Evolutionary conservation across 2,329 filamentous ascomycete genomes (phyloP).

Genomic region (Fusarium metavorans): DNA sequence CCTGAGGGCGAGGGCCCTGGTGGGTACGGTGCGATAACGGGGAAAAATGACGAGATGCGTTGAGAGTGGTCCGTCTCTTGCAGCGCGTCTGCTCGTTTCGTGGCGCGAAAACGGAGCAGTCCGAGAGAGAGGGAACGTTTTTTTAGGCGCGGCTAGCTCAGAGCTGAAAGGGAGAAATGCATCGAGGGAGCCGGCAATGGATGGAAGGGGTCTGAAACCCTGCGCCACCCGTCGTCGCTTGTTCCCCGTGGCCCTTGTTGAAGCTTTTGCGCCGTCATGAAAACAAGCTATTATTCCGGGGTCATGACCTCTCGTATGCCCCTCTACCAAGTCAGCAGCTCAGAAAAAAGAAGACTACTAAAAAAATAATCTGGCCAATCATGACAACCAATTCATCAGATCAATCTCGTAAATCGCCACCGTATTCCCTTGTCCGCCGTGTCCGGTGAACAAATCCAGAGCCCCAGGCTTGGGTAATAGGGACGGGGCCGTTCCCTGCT

Average conservation of each 20-base stretch:
- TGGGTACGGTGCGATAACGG: conserved; percentile 24
- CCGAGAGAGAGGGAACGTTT: not conserved
- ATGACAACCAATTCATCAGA: conserved; percentile 35
- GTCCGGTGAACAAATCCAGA: conserved; percentile 13
- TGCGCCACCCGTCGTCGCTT: conserved; percentile 11
- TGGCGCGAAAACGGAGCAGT: conserved; percentile 22
- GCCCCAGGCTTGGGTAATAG: conserved; percentile 1
- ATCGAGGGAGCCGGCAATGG: not conserved
- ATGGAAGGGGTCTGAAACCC: conserved; percentile 33
- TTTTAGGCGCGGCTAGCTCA: not conserved
- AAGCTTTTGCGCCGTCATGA: conserved; percentile 14
- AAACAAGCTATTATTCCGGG: conserved; percentile 12
- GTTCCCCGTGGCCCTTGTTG: conserved; percentile 12
- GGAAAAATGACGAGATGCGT: conserved; percentile 13
- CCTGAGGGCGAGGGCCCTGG: not conserved
- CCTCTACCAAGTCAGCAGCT: conserved; percentile 5
- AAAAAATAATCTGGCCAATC: conserved; percentile 32
- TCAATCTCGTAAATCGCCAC: conserved; percentile 10
- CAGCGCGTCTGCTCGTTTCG: conserved; percentile 2
- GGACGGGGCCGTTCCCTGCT: conserved; percentile 16
- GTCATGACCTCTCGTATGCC: not conserved
- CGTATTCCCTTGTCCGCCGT: not conserved
- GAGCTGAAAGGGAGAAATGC: not conserved
- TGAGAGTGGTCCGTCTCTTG: conserved; percentile 19
- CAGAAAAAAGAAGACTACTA: conserved; percentile 2